Evolutionary conservation across 805 yeast species (phyloP).

Genomic region (Starmerella sp.): DNA sequence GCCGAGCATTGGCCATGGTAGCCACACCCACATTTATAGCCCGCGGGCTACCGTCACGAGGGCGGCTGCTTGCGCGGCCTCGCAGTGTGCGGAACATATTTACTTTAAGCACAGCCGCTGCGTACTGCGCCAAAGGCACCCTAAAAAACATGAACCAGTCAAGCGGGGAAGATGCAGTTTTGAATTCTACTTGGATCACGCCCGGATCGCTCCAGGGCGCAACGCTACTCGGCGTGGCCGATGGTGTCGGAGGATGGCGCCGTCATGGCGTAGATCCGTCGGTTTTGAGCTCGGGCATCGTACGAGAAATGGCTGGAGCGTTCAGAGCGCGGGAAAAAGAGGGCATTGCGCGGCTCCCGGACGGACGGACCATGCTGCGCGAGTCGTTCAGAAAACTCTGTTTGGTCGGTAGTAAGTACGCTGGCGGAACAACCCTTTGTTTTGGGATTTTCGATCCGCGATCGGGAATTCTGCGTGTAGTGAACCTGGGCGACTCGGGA

Average conservation of each 20-base stretch:
- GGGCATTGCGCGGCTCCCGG: slow-evolving; percentile 12
- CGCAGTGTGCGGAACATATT: slow-evolving; percentile 1
- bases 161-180: slow-evolving; percentile 22
- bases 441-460: slow-evolving; percentile 51
- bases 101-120: slow-evolving; percentile 15
- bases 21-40: neutral
- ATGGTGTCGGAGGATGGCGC: slow-evolving; percentile 98
- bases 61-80: neutral
- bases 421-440: slow-evolving; percentile 92
- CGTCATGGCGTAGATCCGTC: slow-evolving; percentile 84
- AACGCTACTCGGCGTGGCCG: slow-evolving; percentile 38
- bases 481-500: slow-evolving; percentile 93
- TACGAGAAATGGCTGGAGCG: slow-evolving; percentile 32
- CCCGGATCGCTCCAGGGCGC: slow-evolving; percentile 20
- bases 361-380: slow-evolving; percentile 42
- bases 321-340: slow-evolving; percentile 6
- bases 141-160: slow-evolving; percentile 15
- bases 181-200: slow-evolving; percentile 17
- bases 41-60: neutral
- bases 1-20: neutral
- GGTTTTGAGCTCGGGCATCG: slow-evolving; percentile 72
- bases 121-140: slow-evolving; percentile 22
- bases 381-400: slow-evolving; percentile 46
- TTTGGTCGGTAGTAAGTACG: slow-evolving; percentile 50
- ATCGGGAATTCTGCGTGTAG: slow-evolving; percentile 45